These are phyloP conservation scores for Hondaea fermentalgiana DNA, from an alignment of 108 stramenopile species.

Conservation along the genomic window DNA sequence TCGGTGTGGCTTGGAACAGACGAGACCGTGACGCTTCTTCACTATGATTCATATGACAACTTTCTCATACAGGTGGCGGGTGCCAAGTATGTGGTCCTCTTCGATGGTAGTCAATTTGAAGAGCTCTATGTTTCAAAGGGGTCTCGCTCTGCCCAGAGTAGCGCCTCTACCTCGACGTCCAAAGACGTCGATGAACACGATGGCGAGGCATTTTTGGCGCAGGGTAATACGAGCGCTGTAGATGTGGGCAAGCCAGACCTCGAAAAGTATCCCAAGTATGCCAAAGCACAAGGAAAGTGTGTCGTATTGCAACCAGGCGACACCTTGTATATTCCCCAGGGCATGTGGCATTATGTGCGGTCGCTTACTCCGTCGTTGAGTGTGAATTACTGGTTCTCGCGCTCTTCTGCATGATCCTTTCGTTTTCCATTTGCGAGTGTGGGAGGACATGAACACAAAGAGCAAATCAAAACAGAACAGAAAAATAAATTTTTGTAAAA, in stretches of 20 bases:
- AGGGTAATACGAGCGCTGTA: background rate
- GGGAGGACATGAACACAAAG: too few relatives aligned
- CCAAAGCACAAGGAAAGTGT: background rate
- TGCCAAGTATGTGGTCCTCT: conserved; percentile 67
- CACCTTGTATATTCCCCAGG: background rate
- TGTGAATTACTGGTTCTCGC: background rate
- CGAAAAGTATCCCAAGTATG: background rate
- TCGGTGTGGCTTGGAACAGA: conserved; percentile 22
- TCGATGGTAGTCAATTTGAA: background rate
- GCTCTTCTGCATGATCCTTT: background rate
- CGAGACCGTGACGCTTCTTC: conserved; percentile 26
- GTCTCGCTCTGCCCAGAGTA: too few relatives aligned
- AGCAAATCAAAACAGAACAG: too few relatives aligned
- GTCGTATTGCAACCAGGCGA: background rate
- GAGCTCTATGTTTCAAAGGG: background rate
- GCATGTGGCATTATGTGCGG: background rate
- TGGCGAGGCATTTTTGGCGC: background rate
- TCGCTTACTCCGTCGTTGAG: background rate
- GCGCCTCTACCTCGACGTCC: too few relatives aligned
- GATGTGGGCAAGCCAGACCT: background rate
- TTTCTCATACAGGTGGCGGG: conserved; percentile 68
- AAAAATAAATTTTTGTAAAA: too few relatives aligned
- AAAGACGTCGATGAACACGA: background rate
- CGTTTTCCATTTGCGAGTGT: too few relatives aligned
- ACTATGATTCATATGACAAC: conserved; percentile 67